Evolutionary conservation across 768 basidiomycete genomes (phyloP), one percentile per base, ranked within the genome.

Genomic region (Leucocoprinus leucothites): DNA sequence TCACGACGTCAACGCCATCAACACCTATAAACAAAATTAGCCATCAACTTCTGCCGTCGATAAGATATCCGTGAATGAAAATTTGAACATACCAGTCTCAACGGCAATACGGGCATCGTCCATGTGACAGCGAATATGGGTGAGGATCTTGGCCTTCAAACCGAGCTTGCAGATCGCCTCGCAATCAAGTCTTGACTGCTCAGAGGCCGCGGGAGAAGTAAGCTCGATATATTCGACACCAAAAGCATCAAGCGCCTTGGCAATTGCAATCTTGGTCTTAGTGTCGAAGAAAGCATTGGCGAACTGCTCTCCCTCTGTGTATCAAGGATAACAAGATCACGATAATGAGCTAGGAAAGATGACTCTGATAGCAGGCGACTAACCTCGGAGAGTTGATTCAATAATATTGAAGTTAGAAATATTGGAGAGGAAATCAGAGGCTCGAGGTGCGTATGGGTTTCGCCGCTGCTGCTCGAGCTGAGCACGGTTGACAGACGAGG

Each of bases 211-310:
- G 46, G 97, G 96, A 14, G 96, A 98, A 34, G 97, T 99, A 67
- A 99, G 88, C 68, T 99, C 97, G 67, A 99, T 94, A 81, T 99
- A 99, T 69, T 99, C 97, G 56, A 98, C 97, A 66, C 97, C 97
- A 67, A 99, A 98, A 48, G 94, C 95, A 79, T 98, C 95, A 56
- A 98, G 86, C 13, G 94, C 94, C 77, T 87, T 93, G 61, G 97
- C 97, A 63, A 99, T 99, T 69, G 95, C 94, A 69, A 98, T 97
- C 84, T 99, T 99, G 74, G 95, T 98, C 79, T 95, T 94, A 68
- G 94, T 94, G 69, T 97, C 96, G 69, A 98, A 99, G 82, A 99
- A 99, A 51, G 97, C 96, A 68, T 98, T 99, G 60, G 97, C 97
- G 65, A 99, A 99, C 70, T 99, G 95, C 71, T 97, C 95, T 56